Conservation (phyloP, 139 green algal species). For the Raphidocelis subcapitata region DNA sequence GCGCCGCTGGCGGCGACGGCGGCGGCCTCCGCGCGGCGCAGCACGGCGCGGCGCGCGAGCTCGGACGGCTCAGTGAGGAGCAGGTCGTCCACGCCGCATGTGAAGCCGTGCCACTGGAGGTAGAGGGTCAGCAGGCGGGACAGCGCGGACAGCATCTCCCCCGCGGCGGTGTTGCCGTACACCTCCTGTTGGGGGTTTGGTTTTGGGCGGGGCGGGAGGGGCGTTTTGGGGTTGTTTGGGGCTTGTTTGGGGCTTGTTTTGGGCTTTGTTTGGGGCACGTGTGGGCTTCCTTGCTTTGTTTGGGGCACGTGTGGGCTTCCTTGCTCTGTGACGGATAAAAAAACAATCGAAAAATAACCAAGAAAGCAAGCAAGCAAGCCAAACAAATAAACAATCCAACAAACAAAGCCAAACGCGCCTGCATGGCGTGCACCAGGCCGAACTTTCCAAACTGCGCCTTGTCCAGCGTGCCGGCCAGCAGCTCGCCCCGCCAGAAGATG, state of each 20-base stretch:
- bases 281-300: no score
- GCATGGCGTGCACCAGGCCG: conserved; percentile 92
- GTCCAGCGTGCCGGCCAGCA: conserved; percentile 89
- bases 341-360: no score
- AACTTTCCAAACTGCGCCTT: conserved; percentile 94
- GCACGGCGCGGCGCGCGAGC: conserved; percentile 32
- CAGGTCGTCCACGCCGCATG: conserved; percentile 93
- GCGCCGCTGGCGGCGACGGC: no score
- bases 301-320: no score
- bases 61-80: conserved; percentile 69
- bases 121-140: conserved; percentile 88
- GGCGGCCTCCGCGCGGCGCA: no score
- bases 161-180: conserved; percentile 82
- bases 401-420: conserved; percentile 43
- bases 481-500: conserved; percentile 66
- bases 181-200: conserved; percentile 80
- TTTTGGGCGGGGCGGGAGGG: no score
- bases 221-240: no score
- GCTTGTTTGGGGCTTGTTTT: no score
- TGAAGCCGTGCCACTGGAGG: conserved; percentile 91
- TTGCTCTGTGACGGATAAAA: no score
- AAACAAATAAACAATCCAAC: not conserved
- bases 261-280: no score
- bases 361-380: not conserved
- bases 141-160: conserved; percentile 77